Base-by-base conservation (phyloP, 768 basidiomycete species). In the Termitomyces heimii region DNA sequence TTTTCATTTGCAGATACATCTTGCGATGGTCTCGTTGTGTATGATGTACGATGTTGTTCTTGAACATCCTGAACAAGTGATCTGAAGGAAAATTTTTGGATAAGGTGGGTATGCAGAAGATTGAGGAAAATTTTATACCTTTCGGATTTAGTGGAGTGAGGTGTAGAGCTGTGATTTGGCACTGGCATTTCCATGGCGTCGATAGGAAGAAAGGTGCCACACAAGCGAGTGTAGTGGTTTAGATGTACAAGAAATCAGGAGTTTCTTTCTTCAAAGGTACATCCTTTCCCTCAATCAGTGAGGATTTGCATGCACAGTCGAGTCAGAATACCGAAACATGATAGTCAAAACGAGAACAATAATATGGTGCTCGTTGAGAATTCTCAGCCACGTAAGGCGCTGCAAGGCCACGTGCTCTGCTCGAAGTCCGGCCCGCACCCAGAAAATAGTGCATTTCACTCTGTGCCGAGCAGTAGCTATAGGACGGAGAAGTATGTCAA, bases 111-210 rank as follows among this genome's bases (percentile, higher is more conserved):
- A 29, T 18, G 29, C 4, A 14, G 26, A 6, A 39, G 18, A 52
- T 28, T 20, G 6, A n/a, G 18, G n/a, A 28, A 18, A 1, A 9
- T 12, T 53, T 4, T 7, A 22, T 44, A 54, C 53, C 53, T 42
- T 57, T 57, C 61, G n/a, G 61, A 51, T 12, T 55, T 55, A 24
- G 51, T 53, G 10, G 45, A 62, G 26, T 54, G 48, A 31, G 35
- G 37, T 24, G 32, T n/a, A 29, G 50, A 26, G 4, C 37, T 51
- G 34, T n/a, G 26, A n/a, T 8, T 14, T 8, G 50, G 37, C 26
- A n/a, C 24, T 14, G 50, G 12, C 50, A 51, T 39, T 24, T 37
- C 49, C 49, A 26, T 37, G 49, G 10, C 4, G n/a, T 40, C 18
- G 31, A 9, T 7, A 16, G 13, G 2, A 37, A 28, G 22, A 24